These are phyloP conservation scores for Gnomoniopsis sp. DNA, from an alignment of 2,329 filamentous ascomycete species.

Conservation along the genomic window DNA sequence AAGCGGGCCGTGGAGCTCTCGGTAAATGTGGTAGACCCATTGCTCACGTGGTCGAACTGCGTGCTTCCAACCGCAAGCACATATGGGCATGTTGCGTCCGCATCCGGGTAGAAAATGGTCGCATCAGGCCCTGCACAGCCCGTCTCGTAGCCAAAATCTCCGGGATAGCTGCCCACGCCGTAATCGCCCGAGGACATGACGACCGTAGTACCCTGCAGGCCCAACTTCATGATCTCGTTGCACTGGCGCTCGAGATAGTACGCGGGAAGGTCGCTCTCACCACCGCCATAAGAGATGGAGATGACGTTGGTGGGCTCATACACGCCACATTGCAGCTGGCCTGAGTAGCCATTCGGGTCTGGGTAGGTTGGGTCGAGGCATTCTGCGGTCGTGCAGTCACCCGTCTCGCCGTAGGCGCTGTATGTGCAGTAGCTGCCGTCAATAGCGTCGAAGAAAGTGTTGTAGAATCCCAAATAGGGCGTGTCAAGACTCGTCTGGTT, in stretches of 20 bases:
- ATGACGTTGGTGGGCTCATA: conserved; percentile 48
- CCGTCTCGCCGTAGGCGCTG: conserved; percentile 42
- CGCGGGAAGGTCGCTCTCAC: conserved; percentile 42
- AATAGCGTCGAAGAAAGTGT: conserved; percentile 46
- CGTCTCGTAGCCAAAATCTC: conserved; percentile 24
- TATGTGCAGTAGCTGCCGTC: conserved; percentile 41
- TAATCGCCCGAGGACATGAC: conserved; percentile 38
- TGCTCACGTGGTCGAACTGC: conserved; percentile 20
- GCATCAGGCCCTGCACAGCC: conserved; percentile 33
- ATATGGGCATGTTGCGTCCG: conserved; percentile 44
- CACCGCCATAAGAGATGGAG: conserved; percentile 46
- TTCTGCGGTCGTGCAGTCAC: conserved; percentile 34
- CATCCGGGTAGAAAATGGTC: conserved; percentile 40
- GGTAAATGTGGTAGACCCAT: conserved; percentile 3
- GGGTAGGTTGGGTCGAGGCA: conserved; percentile 46
- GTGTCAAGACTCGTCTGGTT: conserved; percentile 20
- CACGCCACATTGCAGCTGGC: conserved; percentile 31
- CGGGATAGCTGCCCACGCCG: conserved; percentile 32
- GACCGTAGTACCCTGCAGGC: conserved; percentile 37
- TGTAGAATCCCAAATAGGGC: conserved; percentile 28
- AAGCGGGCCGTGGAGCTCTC: conserved; percentile 25
- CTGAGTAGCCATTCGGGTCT: conserved; percentile 47
- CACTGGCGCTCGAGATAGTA: conserved; percentile 43
- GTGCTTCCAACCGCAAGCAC: conserved; percentile 41
- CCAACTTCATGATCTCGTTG: conserved; percentile 44